Base-by-base conservation (phyloP, 2,329 filamentous ascomycete genomes). In the Neophaeococcomyces aloes region DNA sequence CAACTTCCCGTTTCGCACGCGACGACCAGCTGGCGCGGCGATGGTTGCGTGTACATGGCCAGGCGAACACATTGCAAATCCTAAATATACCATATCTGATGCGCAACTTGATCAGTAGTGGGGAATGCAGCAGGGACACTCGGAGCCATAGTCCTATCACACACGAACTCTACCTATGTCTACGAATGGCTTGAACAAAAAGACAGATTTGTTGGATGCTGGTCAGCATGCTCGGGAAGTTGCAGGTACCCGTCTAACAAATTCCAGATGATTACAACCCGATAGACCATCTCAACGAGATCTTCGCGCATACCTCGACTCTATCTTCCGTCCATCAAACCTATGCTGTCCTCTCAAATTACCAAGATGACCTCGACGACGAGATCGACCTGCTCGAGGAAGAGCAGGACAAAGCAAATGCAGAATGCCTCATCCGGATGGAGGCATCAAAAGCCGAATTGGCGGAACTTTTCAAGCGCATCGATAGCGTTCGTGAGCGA, bases 371-470 rank as follows among this genome's bases (percentile, higher is more conserved):
- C 49, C 77, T 98, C 56, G 82, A 87, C 55, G 67, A 74, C 57
- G 78, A 88, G 51, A 93, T 98, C 59, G 72, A 76, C 48, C 67
- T 70, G 40, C 78, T 93, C 52, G 77, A 82, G 53, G 77, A 74
- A 48, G 68, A 79, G 34, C 89, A 95, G 68, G 83, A 86, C 34
- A 83, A 83, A 59, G 86, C 84, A 45, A 84, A 93, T 63, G 78
- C 83, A 57, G 86, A 88, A 55, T 93, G 84, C 61, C 81, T 96
- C 49, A 79, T 86, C 65, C 82, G 88, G 54, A 95, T 98, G 69
- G 84, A 93, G 66, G 79, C 82, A 39, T 88, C 91, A 34, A 89
- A 95, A 67, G 76, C 79, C 45, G 91, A 96, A 66, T 78, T 98
- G 50, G 83, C 83, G 14, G 81, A 83, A 54, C 78, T 98, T 30